A percentile compares a stretch with the other conserved stretches of the same genome.
Evolutionary conservation across 305 asterid genomes (phyloP).

Genomic region (Solanum hybrid): DNA sequence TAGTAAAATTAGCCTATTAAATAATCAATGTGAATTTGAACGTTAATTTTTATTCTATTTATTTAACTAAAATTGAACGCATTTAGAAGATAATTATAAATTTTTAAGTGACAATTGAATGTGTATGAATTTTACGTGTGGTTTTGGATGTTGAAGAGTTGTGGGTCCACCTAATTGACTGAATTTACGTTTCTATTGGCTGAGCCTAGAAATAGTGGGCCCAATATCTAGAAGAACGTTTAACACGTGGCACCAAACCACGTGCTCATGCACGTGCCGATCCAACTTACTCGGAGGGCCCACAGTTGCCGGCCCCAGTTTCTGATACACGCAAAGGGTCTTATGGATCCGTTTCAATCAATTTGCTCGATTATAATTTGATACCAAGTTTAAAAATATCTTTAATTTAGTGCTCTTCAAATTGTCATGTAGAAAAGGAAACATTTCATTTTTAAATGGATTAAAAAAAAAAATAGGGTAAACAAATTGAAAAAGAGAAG

Average conservation of each 20-base stretch:
- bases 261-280: background rate
- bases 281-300: background rate
- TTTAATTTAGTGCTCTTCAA: too few species aligned
- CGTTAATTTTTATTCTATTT: background rate
- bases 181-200: background rate
- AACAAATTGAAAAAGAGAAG: too few species aligned
- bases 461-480: background rate
- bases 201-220: background rate
- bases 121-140: background rate
- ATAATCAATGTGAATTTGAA: background rate
- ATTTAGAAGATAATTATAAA: background rate
- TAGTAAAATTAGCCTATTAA: background rate
- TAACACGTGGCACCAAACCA: background rate
- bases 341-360: background rate
- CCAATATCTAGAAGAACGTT: background rate
- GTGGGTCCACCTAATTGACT: background rate
- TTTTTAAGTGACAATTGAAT: background rate
- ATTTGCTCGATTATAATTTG: fast-evolving
- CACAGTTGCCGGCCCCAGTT: background rate
- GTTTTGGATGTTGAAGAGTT: background rate
- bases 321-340: background rate
- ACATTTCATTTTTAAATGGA: background rate
- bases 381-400: fast-evolving
- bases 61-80: background rate
- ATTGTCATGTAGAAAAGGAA: background rate